phyloP scores from a whole-genome alignment of 306 rosid genomes.

The Nissolia schottii region DNA sequence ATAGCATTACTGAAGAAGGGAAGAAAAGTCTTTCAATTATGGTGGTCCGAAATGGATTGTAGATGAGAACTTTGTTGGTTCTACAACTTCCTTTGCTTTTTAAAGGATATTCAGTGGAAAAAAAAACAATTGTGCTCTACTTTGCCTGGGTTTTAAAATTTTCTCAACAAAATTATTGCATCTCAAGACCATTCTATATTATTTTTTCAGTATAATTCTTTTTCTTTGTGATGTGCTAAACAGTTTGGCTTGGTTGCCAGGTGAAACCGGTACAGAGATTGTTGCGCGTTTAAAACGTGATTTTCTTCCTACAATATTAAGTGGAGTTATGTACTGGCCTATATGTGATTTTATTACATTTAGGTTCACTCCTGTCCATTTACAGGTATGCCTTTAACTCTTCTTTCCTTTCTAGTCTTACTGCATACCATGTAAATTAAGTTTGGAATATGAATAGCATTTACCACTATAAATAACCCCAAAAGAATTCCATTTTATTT shows the following conservation, averaged over 20 bases:
- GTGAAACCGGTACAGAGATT: slow-evolving; percentile 66
- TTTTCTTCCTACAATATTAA: slow-evolving; percentile 66
- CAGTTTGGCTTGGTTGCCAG: slow-evolving; percentile 42
- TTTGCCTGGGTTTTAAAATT: not conserved
- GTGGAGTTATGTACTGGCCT: slow-evolving; percentile 89
- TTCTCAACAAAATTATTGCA: not conserved
- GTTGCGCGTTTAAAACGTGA: slow-evolving; percentile 72
- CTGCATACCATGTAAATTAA: not conserved
- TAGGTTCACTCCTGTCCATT: slow-evolving; percentile 82
- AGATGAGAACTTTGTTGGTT: not conserved
- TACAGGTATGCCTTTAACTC: slow-evolving; percentile 55
- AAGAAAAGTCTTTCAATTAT: not conserved
- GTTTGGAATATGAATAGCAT: slow-evolving; percentile 4
- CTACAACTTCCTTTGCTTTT: not conserved
- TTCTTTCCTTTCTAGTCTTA: not conserved
- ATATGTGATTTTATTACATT: slow-evolving; percentile 83
- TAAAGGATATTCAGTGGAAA: not conserved
- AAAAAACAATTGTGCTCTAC: not conserved
- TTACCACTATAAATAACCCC: not conserved
- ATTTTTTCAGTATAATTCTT: not conserved
- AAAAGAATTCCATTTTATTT: not conserved
- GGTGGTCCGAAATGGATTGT: not conserved
- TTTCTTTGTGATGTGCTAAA: not conserved
- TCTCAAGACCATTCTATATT: not conserved
- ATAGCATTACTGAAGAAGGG: not conserved